Base-by-base conservation (phyloP, 176 grass and related monocot genomes). In the Triticum monococcum region DNA sequence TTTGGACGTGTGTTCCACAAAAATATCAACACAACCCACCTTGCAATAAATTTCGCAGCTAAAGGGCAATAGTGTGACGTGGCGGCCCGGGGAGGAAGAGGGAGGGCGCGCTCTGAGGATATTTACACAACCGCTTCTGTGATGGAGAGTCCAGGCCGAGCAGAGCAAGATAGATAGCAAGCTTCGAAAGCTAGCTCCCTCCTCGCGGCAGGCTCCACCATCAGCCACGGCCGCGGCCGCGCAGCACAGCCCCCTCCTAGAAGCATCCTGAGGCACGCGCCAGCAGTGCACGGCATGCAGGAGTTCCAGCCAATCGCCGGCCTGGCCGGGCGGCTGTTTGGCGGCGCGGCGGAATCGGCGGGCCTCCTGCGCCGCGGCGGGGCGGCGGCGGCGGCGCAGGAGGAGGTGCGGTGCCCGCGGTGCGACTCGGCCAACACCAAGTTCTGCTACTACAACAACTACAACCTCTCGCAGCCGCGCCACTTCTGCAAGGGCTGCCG, bases 381-480 rank as follows among this genome's bases (percentile, higher is more conserved):
- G 62, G 18, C 67, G 41, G 9, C 41, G 48, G 37, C 24, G 41
- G 73, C 18, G 62, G 68, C n/a, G 82, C 37, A 5, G 52, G 36
- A 35, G 71, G 89, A 84, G 26, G 80, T 91, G 74, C 85, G 81
- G 79, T 94, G 92, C 75, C 92, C 92, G 8, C 86, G 92, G 50
- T 94, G 92, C 41, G 92, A 91, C 10, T 94, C 92, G 46, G 77
- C 89, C 13, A 87, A 94, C 89, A 94, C 89, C 57, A 94, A 94
- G 82, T 94, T 94, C 89, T 94, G 92, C 76, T 94, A 94, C 76
- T 94, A 91, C 81, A 94, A 94, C 84, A 94, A 94, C 64, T 91
- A 94, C 70, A 94, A 89, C 80, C 77, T 91, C 8, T 85, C 92
- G 22, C 92, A 94, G 84, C 92, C 92, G 52, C 89, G 92, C 50